Conservation (phyloP, 768 basidiomycete genomes). For the Termitomyces sp. region DNA sequence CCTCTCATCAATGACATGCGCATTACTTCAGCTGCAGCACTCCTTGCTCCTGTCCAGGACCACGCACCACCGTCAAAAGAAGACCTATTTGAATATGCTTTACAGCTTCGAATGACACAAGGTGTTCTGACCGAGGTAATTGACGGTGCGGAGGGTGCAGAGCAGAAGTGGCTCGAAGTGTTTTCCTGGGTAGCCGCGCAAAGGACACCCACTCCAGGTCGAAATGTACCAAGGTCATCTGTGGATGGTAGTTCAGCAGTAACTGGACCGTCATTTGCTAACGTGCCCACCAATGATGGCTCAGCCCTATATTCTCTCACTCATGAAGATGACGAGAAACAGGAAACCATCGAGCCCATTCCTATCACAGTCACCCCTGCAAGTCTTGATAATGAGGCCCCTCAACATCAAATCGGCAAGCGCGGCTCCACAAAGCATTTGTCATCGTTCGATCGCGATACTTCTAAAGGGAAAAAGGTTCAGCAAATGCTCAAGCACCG, state of each 20-base stretch:
- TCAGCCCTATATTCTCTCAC: background rate
- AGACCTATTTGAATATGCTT: constrained; percentile 67
- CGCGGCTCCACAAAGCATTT: constrained; percentile 24
- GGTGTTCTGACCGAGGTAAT: constrained; percentile 75
- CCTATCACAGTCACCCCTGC: constrained; percentile 62
- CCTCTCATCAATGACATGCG: constrained; percentile 17
- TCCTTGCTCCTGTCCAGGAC: constrained; percentile 42
- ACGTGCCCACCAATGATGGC: background rate
- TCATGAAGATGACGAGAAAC: constrained; percentile 2
- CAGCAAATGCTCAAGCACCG: constrained; percentile 70
- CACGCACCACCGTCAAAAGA: constrained; percentile 43
- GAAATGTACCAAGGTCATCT: constrained; percentile 12
- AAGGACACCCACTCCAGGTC: constrained; percentile 18
- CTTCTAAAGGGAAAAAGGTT: constrained; percentile 63
- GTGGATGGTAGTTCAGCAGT: constrained; percentile 11
- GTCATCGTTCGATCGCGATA: constrained; percentile 35
- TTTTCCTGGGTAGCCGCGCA: constrained; percentile 81
- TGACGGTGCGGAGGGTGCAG: constrained; percentile 82
- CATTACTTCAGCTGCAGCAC: constrained; percentile 33
- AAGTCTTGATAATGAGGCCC: constrained; percentile 35
- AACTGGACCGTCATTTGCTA: constrained; percentile 8
- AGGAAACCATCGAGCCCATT: constrained; percentile 20
- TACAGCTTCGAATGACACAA: constrained; percentile 85
- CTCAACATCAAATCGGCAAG: background rate
- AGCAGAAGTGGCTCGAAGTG: constrained; percentile 73